phyloP scores from a whole-genome alignment of 495 filamentous ascomycete genomes.

The Cenococcum geophilum region DNA sequence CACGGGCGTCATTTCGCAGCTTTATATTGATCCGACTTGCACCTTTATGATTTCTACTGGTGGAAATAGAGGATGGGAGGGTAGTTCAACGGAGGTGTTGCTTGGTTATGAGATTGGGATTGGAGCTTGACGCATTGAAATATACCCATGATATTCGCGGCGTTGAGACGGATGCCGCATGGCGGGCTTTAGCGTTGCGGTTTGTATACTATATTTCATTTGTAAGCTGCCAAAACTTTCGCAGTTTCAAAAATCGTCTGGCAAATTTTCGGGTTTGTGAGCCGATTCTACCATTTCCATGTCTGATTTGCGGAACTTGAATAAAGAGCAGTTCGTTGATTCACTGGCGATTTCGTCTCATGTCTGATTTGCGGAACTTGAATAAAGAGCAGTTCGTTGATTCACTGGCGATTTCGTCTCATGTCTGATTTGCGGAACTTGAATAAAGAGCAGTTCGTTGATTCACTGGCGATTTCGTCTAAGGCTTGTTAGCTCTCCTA shows the following conservation, averaged over 20 bases:
- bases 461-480: too few relatives aligned
- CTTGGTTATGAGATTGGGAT: slow-evolving; percentile 88
- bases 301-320: too few relatives aligned
- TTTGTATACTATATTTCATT: background rate
- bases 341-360: too few relatives aligned
- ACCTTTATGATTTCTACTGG: slow-evolving; percentile 84
- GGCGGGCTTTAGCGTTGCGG: background rate
- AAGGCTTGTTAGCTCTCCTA: too few relatives aligned
- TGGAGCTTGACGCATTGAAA: slow-evolving; percentile 27
- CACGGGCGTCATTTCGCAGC: slow-evolving; percentile 76
- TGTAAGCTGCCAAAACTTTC: background rate
- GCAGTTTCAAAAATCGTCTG: background rate
- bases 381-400: too few relatives aligned
- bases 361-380: too few relatives aligned
- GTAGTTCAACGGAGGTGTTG: slow-evolving; percentile 80
- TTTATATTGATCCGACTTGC: slow-evolving; percentile 83
- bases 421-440: too few relatives aligned
- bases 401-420: too few relatives aligned
- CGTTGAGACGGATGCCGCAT: slow-evolving; percentile 13
- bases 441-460: too few relatives aligned
- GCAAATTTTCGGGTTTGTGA: background rate
- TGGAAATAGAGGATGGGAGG: slow-evolving; percentile 94
- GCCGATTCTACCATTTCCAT: too few relatives aligned
- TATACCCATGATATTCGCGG: slow-evolving; percentile 26
- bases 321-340: too few relatives aligned